Evolutionary conservation across 2,329 filamentous ascomycete species (phyloP).

Genomic region (Rhexocercosporidium sp.): DNA sequence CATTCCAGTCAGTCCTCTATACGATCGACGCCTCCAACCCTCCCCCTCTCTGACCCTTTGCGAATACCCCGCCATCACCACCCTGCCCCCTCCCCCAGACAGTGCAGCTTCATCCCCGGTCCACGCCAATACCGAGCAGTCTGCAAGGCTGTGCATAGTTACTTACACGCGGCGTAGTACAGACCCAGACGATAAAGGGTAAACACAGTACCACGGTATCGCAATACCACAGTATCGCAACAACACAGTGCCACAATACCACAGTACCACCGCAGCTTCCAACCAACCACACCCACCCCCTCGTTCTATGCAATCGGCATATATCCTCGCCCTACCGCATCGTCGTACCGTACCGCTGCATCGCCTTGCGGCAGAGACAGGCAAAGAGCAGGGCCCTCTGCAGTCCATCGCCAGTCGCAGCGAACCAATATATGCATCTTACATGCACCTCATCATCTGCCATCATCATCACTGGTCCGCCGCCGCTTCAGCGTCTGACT

Average conservation of each 20-base stretch:
- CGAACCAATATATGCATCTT: constrained; percentile 12
- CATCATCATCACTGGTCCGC: constrained; percentile 13
- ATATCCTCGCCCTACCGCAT: constrained; percentile 2
- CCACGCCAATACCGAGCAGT: constrained; percentile 2
- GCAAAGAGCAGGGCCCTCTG: background rate
- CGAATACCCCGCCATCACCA: background rate
- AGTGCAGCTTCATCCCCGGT: background rate
- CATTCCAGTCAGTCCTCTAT: background rate
- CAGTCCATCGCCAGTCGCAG: background rate
- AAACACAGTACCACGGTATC: too few species aligned
- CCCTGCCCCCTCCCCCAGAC: background rate
- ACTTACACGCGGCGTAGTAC: constrained; percentile 9
- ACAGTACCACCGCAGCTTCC: background rate
- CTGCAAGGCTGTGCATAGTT: background rate
- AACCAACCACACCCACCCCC: background rate
- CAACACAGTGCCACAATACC: background rate
- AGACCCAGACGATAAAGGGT: background rate
- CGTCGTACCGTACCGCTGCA: too few species aligned
- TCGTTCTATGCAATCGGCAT: too few species aligned
- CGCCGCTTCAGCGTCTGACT: background rate
- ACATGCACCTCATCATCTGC: constrained; percentile 8
- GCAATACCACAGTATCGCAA: background rate
- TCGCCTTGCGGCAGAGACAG: background rate
- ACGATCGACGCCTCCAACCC: background rate
- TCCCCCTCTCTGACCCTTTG: background rate